Percentiles rank a stretch among this genome's conserved stretches.
These are phyloP conservation scores for Chlamydomonas reinhardtii DNA, from an alignment of 163 green algal genomes.

Conservation along the genomic window DNA sequence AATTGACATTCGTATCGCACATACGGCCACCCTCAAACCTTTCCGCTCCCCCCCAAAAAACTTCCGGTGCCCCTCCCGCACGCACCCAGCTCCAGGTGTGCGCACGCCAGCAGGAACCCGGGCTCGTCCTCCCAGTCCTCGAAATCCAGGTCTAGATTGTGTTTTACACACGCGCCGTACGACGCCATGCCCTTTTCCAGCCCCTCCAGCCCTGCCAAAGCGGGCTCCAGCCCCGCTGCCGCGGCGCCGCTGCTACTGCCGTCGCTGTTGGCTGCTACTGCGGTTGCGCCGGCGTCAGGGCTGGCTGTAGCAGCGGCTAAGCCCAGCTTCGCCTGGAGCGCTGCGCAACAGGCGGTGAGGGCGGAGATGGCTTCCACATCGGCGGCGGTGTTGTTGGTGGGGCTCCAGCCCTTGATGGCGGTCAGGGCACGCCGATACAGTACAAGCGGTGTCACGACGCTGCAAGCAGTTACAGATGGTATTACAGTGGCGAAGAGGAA, in stretches of 20 bases:
- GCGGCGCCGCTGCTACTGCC: neutral
- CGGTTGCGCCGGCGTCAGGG: neutral
- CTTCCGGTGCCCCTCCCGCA: neutral
- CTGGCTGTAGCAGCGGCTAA: neutral
- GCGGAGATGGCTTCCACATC: constrained; percentile 20
- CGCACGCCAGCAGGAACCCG: constrained; percentile 51
- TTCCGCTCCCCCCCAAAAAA: too few relatives aligned
- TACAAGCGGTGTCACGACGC: constrained; percentile 10
- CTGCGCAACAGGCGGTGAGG: neutral
- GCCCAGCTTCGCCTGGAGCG: constrained; percentile 18
- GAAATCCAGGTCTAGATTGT: constrained; percentile 56
- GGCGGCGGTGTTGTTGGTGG: neutral
- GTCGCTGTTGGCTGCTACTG: neutral
- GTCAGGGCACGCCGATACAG: constrained; percentile 43
- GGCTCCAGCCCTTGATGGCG: constrained; percentile 31
- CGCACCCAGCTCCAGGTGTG: constrained; percentile 42
- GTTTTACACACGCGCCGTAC: constrained; percentile 36
- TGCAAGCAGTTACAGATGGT: neutral
- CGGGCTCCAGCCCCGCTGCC: neutral
- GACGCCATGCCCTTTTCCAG: neutral
- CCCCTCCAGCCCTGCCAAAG: neutral
- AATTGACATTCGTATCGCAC: too few relatives aligned
- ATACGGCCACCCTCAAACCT: too few relatives aligned
- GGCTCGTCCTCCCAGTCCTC: constrained; percentile 52
- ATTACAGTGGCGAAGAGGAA: too few relatives aligned